Base-by-base conservation (phyloP, 495 filamentous ascomycete genomes). In the Pseudomonodictys pantanalensis region DNA sequence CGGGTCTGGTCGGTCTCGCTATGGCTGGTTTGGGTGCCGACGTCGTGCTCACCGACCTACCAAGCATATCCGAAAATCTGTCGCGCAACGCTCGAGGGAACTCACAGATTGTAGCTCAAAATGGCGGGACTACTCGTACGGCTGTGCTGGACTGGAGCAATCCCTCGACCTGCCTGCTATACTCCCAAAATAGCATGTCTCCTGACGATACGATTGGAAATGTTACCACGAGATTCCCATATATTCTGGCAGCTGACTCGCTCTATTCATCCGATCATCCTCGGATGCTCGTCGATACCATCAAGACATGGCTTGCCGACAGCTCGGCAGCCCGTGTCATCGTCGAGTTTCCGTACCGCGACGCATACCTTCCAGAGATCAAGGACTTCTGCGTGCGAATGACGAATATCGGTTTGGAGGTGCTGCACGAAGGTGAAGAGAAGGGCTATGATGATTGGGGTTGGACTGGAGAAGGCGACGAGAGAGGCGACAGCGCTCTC, bases 401-500 rank as follows among this genome's bases (percentile, higher is more conserved):
- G 83, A 44, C 42, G 6, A 66, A 67, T 0, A 58, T 74, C 44
- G 84, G 85, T 2, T 72, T 91, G 50, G 66, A 64, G 12, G 58
- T 85, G 0, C 35, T 83, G 15, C 76, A 79, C 12, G 77, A 87
- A 63, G 88, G 86, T 0, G 74, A 81, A 41, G 87, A 90, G 69
- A 71, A 71, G 1, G 88, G 87, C 2, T 79, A 79, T 56, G 87
- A 90, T 67, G 87, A 91, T 64, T 90, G 87, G 87, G 83, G 80
- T 33, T 89, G 84, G 86, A 35, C 43, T 10, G 51, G 51, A 23
- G 81, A 78, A 44, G 68, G 71, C 33, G 70, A 69, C 0, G 73
- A 75, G 43, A 79, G 74, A 17, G 76, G 72, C 26, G 78, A 63
- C 12, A 41, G 74, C 39, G 68, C 77, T 11, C 79, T 78, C 32